Percentiles rank a stretch among this genome's conserved stretches.
Conservation (phyloP, 371 early-diverging fungal species). For the Mortierella polycephala region DNA sequence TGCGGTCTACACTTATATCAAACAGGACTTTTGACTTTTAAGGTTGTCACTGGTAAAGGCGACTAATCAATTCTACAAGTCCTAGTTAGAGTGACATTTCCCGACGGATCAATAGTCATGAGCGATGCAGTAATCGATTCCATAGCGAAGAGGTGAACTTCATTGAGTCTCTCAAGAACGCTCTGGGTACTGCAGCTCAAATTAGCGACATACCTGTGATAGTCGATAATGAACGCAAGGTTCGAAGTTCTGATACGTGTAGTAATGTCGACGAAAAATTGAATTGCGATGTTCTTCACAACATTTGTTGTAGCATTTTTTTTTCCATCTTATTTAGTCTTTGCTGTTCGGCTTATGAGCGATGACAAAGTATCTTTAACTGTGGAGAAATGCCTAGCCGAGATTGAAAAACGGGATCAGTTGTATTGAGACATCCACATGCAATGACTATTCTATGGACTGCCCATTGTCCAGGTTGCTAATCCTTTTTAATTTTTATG, state of each 20-base stretch:
- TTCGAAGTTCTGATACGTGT: constrained; percentile 41
- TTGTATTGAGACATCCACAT: background rate
- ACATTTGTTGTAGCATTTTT: constrained; percentile 1
- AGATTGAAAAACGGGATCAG: constrained; percentile 77
- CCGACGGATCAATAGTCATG: constrained; percentile 77
- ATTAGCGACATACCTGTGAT: constrained; percentile 6
- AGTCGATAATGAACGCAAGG: constrained; percentile 32
- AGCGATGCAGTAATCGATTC: constrained; percentile 81
- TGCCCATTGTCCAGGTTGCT: no score
- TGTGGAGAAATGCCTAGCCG: constrained; percentile 77
- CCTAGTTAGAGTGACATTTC: constrained; percentile 74
- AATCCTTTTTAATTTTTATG: no score
- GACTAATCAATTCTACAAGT: constrained; percentile 83
- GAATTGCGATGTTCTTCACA: background rate
- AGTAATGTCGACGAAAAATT: no score
- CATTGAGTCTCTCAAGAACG: constrained; percentile 24
- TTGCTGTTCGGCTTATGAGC: constrained; percentile 75
- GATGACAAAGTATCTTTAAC: constrained; percentile 67
- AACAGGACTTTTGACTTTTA: constrained; percentile 80
- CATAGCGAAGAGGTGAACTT: constrained; percentile 67
- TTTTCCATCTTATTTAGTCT: constrained; percentile 49
- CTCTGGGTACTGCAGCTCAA: constrained; percentile 1
- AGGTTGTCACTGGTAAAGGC: constrained; percentile 86
- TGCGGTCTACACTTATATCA: constrained; percentile 76
- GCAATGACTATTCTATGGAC: no score